Conservation (phyloP, 768 basidiomycete genomes). For the Macrolepiota dolichaula region DNA sequence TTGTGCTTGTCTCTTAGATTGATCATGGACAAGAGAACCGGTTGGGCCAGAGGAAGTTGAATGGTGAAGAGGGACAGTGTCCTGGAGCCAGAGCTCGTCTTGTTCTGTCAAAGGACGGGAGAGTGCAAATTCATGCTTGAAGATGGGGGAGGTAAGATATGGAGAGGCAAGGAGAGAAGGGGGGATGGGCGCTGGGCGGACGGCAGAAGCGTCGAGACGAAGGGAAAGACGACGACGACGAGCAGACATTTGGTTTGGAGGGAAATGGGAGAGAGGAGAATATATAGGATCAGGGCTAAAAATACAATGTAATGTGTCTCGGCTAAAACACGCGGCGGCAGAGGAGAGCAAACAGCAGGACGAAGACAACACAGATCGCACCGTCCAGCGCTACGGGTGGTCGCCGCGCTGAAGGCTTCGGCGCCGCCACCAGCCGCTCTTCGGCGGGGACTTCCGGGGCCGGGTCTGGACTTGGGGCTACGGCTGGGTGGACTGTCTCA, state of each 20-base stretch:
- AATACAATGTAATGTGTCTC: slow-evolving; percentile 13
- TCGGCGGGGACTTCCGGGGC: too few species aligned
- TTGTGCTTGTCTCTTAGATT: not conserved
- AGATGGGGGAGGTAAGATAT: slow-evolving; percentile 50
- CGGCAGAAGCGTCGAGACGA: slow-evolving; percentile 27
- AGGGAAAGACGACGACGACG: slow-evolving; percentile 35
- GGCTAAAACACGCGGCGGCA: slow-evolving; percentile 52
- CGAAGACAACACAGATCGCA: slow-evolving; percentile 69
- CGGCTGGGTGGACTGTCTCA: not conserved
- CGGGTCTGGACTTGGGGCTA: not conserved
- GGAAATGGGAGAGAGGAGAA: not conserved
- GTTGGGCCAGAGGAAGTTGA: slow-evolving; percentile 14
- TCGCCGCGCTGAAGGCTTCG: not conserved
- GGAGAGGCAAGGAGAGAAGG: slow-evolving; percentile 56
- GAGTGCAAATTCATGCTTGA: slow-evolving; percentile 32
- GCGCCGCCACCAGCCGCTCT: not conserved
- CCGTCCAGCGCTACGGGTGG: slow-evolving; percentile 71
- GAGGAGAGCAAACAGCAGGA: slow-evolving; percentile 64
- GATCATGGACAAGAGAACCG: slow-evolving; percentile 8
- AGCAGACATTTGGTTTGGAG: slow-evolving; percentile 7
- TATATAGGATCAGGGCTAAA: slow-evolving; percentile 9
- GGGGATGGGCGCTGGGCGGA: slow-evolving; percentile 40
- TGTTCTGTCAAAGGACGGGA: slow-evolving; percentile 41
- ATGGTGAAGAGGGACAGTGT: slow-evolving; percentile 48
- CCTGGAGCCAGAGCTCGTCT: slow-evolving; percentile 61